Base-by-base conservation (phyloP, 2,329 filamentous ascomycete genomes). In the Penicillium sp. region DNA sequence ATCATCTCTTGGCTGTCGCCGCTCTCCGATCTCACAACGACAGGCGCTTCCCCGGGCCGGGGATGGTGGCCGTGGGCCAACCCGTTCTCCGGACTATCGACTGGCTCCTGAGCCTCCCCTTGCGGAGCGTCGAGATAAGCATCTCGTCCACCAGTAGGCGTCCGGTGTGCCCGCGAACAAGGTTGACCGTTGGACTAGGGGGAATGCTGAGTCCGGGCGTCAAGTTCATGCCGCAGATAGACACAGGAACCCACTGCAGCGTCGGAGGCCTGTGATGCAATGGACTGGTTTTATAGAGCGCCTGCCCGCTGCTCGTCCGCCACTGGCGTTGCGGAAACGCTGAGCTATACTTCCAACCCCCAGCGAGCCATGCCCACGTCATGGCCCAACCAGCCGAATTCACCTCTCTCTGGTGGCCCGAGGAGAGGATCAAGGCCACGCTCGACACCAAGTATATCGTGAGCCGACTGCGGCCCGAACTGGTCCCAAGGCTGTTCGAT, bases 321-420 rank as follows among this genome's bases (percentile, higher is more conserved):
- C n/a, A n/a, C n/a, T n/a, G n/a, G n/a, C n/a, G n/a, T n/a, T n/a
- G n/a, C n/a, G n/a, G n/a, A n/a, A n/a, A n/a, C n/a, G n/a, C n/a
- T n/a, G n/a, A n/a, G n/a, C n/a, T n/a, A n/a, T n/a, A n/a, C 23
- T n/a, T 32, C 8, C 14, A 13, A 14, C 15, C 17, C 35, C 25
- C 21, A n/a, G 18, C 33, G 27, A 44, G 33, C 36, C 9, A 40
- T 45, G 41, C 33, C 23, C 33, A 17, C 16, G 30, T 18, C 23
- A 54, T 54, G 47, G 36, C 47, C 17, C 38, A 48, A 40, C 45
- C 34, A 20, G 47, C 39, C 2, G 43, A 51, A 31, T 16, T 43
- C 32, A 64, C 59, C 33, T 67, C 65, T 28, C 49, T 64, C 34
- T 70, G 67, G 67, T 73, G 70, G 70, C 67, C 69, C n/a, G 63